A percentile compares a stretch with the other conserved stretches of the same genome.
phyloP scores from a whole-genome alignment of 225 moss, liverwort and hornwort species.

The Physcomitrium patens region DNA sequence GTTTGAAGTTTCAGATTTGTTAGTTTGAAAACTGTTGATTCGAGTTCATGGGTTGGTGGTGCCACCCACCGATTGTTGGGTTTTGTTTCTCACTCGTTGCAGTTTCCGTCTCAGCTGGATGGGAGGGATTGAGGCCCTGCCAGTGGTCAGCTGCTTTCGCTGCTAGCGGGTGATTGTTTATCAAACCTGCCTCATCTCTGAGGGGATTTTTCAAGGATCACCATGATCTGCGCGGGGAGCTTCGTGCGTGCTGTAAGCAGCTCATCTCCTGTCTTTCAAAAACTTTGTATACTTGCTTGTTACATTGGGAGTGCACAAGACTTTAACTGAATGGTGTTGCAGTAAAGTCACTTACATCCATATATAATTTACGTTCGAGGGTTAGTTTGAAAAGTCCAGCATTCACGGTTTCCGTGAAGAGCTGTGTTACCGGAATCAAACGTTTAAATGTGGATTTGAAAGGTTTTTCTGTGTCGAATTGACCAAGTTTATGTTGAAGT shows the following conservation, averaged over 20 bases:
- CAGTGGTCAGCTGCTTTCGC: slow-evolving; percentile 11
- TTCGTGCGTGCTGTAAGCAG: slow-evolving; percentile 44
- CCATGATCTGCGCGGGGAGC: slow-evolving; percentile 43
- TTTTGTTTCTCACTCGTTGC: slow-evolving; percentile 3
- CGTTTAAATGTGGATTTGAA: background rate
- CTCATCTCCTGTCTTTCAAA: background rate
- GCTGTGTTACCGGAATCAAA: background rate
- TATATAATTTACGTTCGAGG: background rate
- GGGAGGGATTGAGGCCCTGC: slow-evolving; percentile 21
- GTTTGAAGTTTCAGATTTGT: background rate
- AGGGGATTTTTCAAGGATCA: slow-evolving; percentile 21
- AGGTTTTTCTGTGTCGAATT: slow-evolving; percentile 2
- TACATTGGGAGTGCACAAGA: background rate
- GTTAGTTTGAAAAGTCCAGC: background rate
- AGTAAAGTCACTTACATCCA: background rate
- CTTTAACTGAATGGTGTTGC: background rate
- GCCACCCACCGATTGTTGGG: slow-evolving; percentile 25
- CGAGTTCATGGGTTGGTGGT: slow-evolving; percentile 4
- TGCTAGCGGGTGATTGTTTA: slow-evolving; percentile 23
- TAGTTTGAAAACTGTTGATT: slow-evolving; percentile 3
- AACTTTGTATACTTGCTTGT: background rate
- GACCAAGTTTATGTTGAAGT: background rate
- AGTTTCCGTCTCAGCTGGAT: slow-evolving; percentile 20
- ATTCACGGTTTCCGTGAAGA: background rate
- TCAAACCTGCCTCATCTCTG: background rate